phyloP scores from a whole-genome alignment of 208 protist species.

The Leishmania mexicana region DNA sequence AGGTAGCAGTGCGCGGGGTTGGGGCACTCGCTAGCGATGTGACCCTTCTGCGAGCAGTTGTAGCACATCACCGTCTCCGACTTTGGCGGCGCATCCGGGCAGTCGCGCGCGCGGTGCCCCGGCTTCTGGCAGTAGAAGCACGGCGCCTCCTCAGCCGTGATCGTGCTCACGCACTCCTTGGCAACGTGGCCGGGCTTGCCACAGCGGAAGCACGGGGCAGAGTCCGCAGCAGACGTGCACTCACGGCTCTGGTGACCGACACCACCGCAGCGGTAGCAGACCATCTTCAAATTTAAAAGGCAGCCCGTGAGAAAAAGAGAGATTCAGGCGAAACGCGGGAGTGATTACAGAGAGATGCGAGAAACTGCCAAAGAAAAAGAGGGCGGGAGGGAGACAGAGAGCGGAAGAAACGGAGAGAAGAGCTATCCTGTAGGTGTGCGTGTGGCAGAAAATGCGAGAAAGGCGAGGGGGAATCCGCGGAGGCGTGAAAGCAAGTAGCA shows the following conservation, averaged over 20 bases:
- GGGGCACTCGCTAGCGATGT: constrained; percentile 81
- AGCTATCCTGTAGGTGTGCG: neutral
- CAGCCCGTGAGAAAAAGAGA: neutral
- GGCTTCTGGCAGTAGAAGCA: constrained; percentile 91
- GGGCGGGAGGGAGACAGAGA: neutral
- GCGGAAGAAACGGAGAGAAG: neutral
- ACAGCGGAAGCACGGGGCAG: constrained; percentile 81
- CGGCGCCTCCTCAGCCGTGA: constrained; percentile 62
- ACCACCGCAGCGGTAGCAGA: constrained; percentile 88
- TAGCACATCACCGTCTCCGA: constrained; percentile 81
- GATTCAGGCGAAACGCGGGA: constrained; percentile 5
- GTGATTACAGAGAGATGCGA: constrained; percentile 3
- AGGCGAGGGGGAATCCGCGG: neutral
- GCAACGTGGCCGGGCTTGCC: constrained; percentile 80
- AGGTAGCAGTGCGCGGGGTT: constrained; percentile 76
- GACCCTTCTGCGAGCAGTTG: constrained; percentile 77
- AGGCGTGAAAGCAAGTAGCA: neutral
- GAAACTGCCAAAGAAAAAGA: constrained; percentile 5
- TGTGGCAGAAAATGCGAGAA: neutral
- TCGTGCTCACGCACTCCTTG: constrained; percentile 72
- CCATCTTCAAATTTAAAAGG: constrained; percentile 42
- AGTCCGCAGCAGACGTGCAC: constrained; percentile 53
- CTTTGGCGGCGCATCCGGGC: constrained; percentile 75
- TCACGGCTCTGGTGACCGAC: constrained; percentile 81
- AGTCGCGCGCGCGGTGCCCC: constrained; percentile 87